A percentile compares a stretch with the other conserved stretches of the same genome.
phyloP scores from a whole-genome alignment of 306 rosid species.

The Dryas drummondii region DNA sequence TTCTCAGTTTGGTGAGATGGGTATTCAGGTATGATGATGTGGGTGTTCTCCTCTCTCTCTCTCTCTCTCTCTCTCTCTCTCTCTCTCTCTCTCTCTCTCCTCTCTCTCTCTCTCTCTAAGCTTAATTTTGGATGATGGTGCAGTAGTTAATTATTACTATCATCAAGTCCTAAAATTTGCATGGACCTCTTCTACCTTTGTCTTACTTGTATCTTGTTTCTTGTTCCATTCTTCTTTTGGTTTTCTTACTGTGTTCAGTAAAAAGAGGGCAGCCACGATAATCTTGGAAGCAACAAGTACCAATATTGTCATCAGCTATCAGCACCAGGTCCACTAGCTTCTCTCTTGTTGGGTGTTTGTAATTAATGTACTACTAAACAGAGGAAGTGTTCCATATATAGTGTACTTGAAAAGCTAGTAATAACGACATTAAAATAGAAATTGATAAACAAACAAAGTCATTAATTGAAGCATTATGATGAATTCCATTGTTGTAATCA shows the following conservation, averaged over 20 bases:
- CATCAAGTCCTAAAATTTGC: constrained; percentile 37
- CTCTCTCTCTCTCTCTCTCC: not conserved
- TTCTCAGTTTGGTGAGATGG: constrained; percentile 23
- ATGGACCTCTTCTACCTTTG: constrained; percentile 37
- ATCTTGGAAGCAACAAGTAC: constrained; percentile 1
- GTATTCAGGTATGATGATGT: constrained; percentile 8
- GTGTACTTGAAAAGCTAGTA: not conserved
- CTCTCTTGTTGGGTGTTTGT: not conserved
- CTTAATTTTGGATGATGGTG: not conserved
- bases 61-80: not conserved
- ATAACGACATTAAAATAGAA: not conserved
- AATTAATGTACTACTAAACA: not conserved
- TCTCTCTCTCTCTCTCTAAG: not conserved
- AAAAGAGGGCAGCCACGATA: constrained; percentile 18
- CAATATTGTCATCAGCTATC: not conserved
- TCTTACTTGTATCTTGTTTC: constrained; percentile 29
- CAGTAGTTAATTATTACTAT: constrained; percentile 49
- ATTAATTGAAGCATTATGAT: not conserved
- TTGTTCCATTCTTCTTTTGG: constrained; percentile 25
- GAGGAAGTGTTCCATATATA: not conserved
- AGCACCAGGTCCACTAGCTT: not conserved
- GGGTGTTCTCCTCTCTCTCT: not conserved
- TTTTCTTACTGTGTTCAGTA: constrained; percentile 14
- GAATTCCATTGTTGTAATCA: not conserved
- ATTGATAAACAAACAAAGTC: not conserved